Percentiles rank a stretch among this genome's conserved stretches.
Evolutionary conservation across 2,329 filamentous ascomycete genomes (phyloP).

Genomic region (Mariannaea elegans): DNA sequence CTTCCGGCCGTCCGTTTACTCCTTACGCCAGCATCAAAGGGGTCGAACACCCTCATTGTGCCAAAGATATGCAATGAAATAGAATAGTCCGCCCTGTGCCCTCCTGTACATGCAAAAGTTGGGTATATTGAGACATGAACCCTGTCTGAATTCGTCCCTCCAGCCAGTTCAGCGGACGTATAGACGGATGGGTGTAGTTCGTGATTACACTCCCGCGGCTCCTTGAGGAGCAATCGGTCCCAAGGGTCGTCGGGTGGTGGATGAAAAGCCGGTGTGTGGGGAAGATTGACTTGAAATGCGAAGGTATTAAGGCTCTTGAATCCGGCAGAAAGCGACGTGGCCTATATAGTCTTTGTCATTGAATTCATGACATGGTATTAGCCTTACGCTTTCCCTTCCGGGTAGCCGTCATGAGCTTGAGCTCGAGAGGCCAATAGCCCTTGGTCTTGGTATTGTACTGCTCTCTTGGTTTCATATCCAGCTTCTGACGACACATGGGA

Average conservation of each 20-base stretch:
- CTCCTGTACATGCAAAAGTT: slow-evolving; percentile 40
- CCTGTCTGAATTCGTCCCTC: too few relatives aligned
- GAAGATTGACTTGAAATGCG: too few relatives aligned
- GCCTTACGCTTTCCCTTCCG: slow-evolving; percentile 58
- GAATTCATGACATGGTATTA: slow-evolving; percentile 37
- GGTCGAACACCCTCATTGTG: slow-evolving; percentile 15
- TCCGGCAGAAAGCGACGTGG: too few relatives aligned
- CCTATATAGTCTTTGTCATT: background rate
- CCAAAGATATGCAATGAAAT: slow-evolving; percentile 13
- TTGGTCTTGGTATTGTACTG: slow-evolving; percentile 57
- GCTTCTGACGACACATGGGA: slow-evolving; percentile 69
- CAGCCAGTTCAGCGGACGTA: too few relatives aligned
- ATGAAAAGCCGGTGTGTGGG: too few relatives aligned
- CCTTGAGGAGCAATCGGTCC: too few relatives aligned
- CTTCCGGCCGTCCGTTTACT: slow-evolving; percentile 21
- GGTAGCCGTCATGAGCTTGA: slow-evolving; percentile 68
- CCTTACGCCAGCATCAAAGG: slow-evolving; percentile 30
- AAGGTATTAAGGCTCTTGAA: too few relatives aligned
- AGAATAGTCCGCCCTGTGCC: slow-evolving; percentile 19
- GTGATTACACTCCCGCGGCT: too few relatives aligned
- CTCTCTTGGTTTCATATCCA: slow-evolving; percentile 57
- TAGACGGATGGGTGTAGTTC: too few relatives aligned
- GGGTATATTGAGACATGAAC: slow-evolving; percentile 30
- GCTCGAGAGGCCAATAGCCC: slow-evolving; percentile 65
- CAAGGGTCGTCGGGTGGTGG: too few relatives aligned